Evolutionary conservation across 176 grass and related monocot genomes (phyloP).

Genomic region (Carex cristatella): DNA sequence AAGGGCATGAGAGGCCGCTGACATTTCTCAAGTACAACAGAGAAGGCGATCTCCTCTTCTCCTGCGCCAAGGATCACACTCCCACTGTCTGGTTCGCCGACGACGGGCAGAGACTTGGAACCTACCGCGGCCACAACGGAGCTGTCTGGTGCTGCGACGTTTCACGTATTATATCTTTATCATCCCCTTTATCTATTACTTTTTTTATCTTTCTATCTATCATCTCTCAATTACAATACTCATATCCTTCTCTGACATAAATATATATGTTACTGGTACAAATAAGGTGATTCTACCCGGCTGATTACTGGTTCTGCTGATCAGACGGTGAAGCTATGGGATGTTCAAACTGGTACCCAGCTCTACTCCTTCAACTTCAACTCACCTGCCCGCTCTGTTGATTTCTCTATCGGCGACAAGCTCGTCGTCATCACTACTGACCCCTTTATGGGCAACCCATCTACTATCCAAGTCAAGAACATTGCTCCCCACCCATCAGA

Average conservation of each 20-base stretch:
- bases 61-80: conserved; percentile 89
- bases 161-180: conserved; percentile 32
- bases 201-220: neutral
- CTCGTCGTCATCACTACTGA: conserved; percentile 74
- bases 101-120: conserved; percentile 73
- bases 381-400: conserved; percentile 67
- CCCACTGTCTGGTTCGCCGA: conserved; percentile 86
- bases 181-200: neutral
- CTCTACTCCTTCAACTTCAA: conserved; percentile 74
- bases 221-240: neutral
- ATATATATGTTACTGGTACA: neutral
- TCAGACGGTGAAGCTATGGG: conserved; percentile 82
- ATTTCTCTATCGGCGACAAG: conserved; percentile 55
- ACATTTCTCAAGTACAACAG: conserved; percentile 93
- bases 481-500: conserved; percentile 56
- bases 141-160: conserved; percentile 89
- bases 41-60: conserved; percentile 90
- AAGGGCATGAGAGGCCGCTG: conserved; percentile 83
- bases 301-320: conserved; percentile 75
- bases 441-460: conserved; percentile 70
- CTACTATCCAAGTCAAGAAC: conserved; percentile 75
- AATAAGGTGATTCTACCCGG: conserved; percentile 48
- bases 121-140: conserved; percentile 94
- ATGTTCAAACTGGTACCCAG: conserved; percentile 58
- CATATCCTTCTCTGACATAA: neutral